phyloP scores from a whole-genome alignment of 1,284 basidiomycete genomes.

The Leccinum pachyderme region DNA sequence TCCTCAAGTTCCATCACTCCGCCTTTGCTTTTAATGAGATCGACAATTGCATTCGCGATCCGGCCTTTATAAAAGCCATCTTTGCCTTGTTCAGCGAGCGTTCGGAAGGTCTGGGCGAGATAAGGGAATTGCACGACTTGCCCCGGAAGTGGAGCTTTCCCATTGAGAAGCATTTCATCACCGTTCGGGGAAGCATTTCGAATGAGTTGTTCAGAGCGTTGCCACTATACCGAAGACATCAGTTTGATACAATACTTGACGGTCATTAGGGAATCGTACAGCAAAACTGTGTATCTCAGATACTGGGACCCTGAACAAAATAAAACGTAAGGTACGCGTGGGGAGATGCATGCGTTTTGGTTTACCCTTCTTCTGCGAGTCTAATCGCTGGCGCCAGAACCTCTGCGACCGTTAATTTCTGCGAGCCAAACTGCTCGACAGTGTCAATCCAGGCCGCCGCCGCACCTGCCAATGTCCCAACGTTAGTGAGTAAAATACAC shows the following conservation, averaged over 20 bases:
- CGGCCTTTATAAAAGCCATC: conserved; percentile 92
- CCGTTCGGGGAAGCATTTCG: conserved; percentile 81
- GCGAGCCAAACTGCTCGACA: conserved; percentile 78
- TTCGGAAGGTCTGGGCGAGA: conserved; percentile 82
- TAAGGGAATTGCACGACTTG: conserved; percentile 78
- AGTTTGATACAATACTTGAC: neutral
- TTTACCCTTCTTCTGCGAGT: conserved; percentile 82
- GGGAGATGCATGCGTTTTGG: conserved; percentile 1
- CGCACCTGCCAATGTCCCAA: conserved; percentile 52
- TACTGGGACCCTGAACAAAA: conserved; percentile 60
- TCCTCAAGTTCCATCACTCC: conserved; percentile 91
- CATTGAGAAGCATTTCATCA: conserved; percentile 82
- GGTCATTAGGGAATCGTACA: conserved; percentile 39
- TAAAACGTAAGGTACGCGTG: conserved; percentile 7
- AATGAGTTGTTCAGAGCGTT: conserved; percentile 70
- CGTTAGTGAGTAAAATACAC: neutral
- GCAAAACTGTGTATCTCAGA: conserved; percentile 71
- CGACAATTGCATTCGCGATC: conserved; percentile 87
- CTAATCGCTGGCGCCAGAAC: conserved; percentile 86
- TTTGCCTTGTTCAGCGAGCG: conserved; percentile 78
- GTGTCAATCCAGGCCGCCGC: conserved; percentile 94
- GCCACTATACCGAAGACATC: conserved; percentile 57
- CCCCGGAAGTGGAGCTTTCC: conserved; percentile 75
- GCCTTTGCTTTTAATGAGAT: conserved; percentile 78
- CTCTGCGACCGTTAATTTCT: conserved; percentile 76